Conservation (phyloP, 371 early-diverging fungal species). For the Apophysomyces variabilis region DNA sequence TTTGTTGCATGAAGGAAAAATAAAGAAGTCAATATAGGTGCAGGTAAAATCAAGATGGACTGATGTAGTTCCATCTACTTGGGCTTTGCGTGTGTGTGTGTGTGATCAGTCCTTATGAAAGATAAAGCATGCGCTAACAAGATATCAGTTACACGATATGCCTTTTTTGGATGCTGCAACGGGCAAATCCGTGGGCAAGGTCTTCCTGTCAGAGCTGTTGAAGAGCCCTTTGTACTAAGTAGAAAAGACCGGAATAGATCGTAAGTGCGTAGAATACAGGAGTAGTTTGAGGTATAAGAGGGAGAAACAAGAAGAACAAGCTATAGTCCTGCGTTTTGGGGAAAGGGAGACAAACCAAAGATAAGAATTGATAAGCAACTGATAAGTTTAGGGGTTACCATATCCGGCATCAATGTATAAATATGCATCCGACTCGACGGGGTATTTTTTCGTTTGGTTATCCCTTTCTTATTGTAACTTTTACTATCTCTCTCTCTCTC, state of each 20-base stretch:
- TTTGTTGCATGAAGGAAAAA: too few species aligned
- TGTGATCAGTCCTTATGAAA: slow-evolving; percentile 9
- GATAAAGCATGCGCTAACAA: neutral
- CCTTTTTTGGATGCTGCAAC: slow-evolving; percentile 1
- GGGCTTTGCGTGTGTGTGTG: neutral
- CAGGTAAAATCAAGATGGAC: neutral
- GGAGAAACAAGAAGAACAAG: neutral
- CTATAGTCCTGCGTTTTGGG: neutral
- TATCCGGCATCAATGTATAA: neutral
- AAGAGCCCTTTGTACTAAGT: neutral
- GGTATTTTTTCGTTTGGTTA: neutral
- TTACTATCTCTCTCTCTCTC: too few species aligned
- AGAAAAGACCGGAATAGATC: neutral
- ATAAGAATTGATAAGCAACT: slow-evolving; percentile 10
- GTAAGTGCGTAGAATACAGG: neutral
- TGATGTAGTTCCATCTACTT: neutral
- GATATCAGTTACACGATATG: slow-evolving; percentile 5
- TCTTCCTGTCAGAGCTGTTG: neutral
- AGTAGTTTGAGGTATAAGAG: neutral
- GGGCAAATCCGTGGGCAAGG: neutral
- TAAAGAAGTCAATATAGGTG: neutral
- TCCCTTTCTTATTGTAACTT: slow-evolving; percentile 1
- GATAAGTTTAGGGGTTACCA: neutral
- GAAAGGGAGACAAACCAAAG: neutral
- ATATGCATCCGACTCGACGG: neutral